Base-by-base conservation (phyloP, 176 grass and related monocot species). In the Oryza australiensis region DNA sequence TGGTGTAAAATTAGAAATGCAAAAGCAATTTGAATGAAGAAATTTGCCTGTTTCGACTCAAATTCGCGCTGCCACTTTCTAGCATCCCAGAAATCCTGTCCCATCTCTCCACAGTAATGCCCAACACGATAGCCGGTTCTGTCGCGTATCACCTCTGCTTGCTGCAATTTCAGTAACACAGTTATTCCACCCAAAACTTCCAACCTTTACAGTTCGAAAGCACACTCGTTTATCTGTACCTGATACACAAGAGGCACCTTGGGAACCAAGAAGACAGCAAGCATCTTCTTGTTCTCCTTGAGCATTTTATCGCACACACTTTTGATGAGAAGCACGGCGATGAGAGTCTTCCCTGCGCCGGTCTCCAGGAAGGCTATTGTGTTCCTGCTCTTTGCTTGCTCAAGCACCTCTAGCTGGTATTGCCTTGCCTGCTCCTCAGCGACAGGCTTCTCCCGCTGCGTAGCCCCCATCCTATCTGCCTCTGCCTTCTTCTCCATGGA, bases 221-320 rank as follows among this genome's bases (percentile, higher is more conserved):
- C 13, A 43, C 59, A 16, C 2, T 53, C 13, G 15, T 74, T 46
- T 78, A 55, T 84, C 22, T 48, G 13, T 78, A 99, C 96, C 96
- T 99, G 93, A 74, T 99, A 99, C 62, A 99, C 96, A 63, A 99
- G 96, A 65, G 93, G 96, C 90, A 99, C 96, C 71, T 99, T 99
- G 53, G 96, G 93, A 64, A 99, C 96, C 91, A 99, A 85, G 78
- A 99, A 99, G 38, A 94, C 70, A 5, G 93, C 91, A 15, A 95
- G 87, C 83, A 99, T 94, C 77, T 94, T 99, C 83, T 82, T 95
- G 41, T 91, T 94, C 60, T 95, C 85, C 71, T 91, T 95, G 79
- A 88, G 85, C 90, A 95, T 88, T 38, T 85, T 83, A 3, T 86
- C 83, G 42, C 63, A 85, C 18, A 99, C 67, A 32, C 93, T 95